These are phyloP conservation scores for Coniophora puteana DNA, from an alignment of 1,284 basidiomycete genomes.

Conservation along the genomic window DNA sequence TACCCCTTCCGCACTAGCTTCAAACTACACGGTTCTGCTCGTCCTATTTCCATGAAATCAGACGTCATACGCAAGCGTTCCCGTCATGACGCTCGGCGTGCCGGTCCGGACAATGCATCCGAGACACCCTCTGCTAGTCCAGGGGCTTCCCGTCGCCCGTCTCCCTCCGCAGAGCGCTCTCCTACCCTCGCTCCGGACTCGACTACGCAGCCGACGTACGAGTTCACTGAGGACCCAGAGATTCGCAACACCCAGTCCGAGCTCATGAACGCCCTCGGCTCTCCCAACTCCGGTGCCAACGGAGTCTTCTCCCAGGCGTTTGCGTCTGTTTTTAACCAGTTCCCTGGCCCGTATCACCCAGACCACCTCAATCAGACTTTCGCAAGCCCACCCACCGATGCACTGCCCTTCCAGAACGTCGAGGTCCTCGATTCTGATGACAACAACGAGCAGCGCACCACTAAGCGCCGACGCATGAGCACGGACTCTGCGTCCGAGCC, in stretches of 20 bases:
- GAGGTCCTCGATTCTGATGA: conserved; percentile 39
- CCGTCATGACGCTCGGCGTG: conserved; percentile 64
- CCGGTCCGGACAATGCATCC: conserved; percentile 44
- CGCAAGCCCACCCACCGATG: conserved; percentile 40
- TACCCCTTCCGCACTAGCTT: conserved; percentile 39
- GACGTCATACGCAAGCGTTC: conserved; percentile 82
- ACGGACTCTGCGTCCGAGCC: conserved; percentile 66
- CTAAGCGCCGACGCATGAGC: conserved; percentile 70
- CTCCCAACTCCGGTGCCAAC: conserved; percentile 30
- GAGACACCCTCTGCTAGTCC: conserved; percentile 67
- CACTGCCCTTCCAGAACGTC: conserved; percentile 43
- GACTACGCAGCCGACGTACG: conserved; percentile 48
- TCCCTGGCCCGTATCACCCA: conserved; percentile 69
- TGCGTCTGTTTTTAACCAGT: conserved; percentile 32
- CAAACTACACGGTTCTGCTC: conserved; percentile 76
- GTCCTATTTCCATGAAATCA: conserved; percentile 84
- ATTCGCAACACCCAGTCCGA: conserved; percentile 50
- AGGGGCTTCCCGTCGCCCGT: conserved; percentile 67
- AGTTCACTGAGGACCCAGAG: conserved; percentile 35
- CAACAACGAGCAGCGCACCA: conserved; percentile 34
- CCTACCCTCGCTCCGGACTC: conserved; percentile 66
- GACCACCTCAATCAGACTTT: conserved; percentile 55
- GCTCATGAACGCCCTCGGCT: conserved; percentile 62
- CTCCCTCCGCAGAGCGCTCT: conserved; percentile 55
- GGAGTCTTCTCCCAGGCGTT: conserved; percentile 27